Percentiles rank a stretch among this genome's conserved stretches.
Evolutionary conservation across 257 asterid species (phyloP).

Genomic region (Nicotiana noctiflora): DNA sequence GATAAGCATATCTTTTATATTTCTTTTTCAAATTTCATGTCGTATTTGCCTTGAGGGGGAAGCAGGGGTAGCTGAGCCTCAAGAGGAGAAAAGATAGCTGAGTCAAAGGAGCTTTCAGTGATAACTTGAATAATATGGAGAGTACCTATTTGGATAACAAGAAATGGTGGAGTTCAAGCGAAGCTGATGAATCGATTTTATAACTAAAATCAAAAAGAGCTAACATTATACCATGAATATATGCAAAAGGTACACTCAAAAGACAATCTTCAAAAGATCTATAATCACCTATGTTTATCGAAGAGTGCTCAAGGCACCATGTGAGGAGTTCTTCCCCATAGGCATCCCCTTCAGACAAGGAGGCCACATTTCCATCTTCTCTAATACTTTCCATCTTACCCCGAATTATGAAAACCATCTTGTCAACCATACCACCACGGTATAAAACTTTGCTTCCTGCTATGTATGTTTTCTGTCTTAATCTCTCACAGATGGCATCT

Average conservation of each 20-base stretch:
- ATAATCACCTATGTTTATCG: slow-evolving; percentile 55
- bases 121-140: too few relatives aligned
- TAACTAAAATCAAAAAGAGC: background rate
- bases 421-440: slow-evolving; percentile 69
- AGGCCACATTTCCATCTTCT: slow-evolving; percentile 51
- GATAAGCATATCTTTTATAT: too few relatives aligned
- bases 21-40: too few relatives aligned
- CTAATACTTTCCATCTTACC: slow-evolving; percentile 73
- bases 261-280: background rate
- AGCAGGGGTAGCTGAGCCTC: too few relatives aligned
- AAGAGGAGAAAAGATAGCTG: too few relatives aligned
- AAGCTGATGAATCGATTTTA: too few relatives aligned
- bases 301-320: slow-evolving; percentile 94
- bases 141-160: too few relatives aligned
- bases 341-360: slow-evolving; percentile 70
- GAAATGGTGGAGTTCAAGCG: too few relatives aligned
- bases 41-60: too few relatives aligned
- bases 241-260: background rate
- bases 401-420: slow-evolving; percentile 86
- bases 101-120: too few relatives aligned
- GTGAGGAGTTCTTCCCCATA: slow-evolving; percentile 97
- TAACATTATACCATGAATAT: background rate
- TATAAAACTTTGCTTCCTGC: slow-evolving; percentile 56
- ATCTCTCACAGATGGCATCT: slow-evolving; percentile 82
- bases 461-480: slow-evolving; percentile 75